phyloP scores from a whole-genome alignment of 2,329 filamentous ascomycete species.

The Pyrenochaeta sp. region DNA sequence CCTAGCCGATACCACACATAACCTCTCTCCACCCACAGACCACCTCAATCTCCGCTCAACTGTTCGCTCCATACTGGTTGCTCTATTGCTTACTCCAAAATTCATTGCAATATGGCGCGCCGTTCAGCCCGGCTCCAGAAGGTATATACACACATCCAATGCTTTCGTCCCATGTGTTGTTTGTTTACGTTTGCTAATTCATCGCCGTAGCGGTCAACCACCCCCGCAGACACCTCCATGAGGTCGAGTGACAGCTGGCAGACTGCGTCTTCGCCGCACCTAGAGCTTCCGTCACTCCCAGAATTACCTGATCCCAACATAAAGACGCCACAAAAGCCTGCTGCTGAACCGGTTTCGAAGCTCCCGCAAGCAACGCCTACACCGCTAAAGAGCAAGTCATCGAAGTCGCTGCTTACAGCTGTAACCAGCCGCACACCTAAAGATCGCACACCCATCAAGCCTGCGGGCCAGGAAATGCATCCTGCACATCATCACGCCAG shows the following conservation, averaged over 20 bases:
- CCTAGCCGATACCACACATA: constrained; percentile 21
- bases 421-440: constrained; percentile 59
- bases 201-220: constrained; percentile 36
- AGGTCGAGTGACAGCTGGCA: constrained; percentile 37
- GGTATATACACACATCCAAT: constrained; percentile 29
- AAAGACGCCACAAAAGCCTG: constrained; percentile 36
- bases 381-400: constrained; percentile 57
- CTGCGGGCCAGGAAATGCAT: constrained; percentile 85
- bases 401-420: constrained; percentile 27
- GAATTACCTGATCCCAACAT: constrained; percentile 27
- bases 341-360: constrained; percentile 27
- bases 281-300: constrained; percentile 30
- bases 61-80: constrained; percentile 13
- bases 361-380: constrained; percentile 42
- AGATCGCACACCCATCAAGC: constrained; percentile 71
- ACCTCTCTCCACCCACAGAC: constrained; percentile 36
- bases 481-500: constrained; percentile 80
- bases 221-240: constrained; percentile 26
- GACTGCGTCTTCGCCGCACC: constrained; percentile 34
- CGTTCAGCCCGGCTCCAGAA: constrained; percentile 49
- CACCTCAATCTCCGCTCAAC: constrained; percentile 30
- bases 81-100: constrained; percentile 15
- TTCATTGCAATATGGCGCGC: constrained; percentile 41
- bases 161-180: constrained; percentile 9
- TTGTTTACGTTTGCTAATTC: constrained; percentile 43